Evolutionary conservation across 2,329 filamentous ascomycete genomes (phyloP).

Genomic region (Cercospora sesami): DNA sequence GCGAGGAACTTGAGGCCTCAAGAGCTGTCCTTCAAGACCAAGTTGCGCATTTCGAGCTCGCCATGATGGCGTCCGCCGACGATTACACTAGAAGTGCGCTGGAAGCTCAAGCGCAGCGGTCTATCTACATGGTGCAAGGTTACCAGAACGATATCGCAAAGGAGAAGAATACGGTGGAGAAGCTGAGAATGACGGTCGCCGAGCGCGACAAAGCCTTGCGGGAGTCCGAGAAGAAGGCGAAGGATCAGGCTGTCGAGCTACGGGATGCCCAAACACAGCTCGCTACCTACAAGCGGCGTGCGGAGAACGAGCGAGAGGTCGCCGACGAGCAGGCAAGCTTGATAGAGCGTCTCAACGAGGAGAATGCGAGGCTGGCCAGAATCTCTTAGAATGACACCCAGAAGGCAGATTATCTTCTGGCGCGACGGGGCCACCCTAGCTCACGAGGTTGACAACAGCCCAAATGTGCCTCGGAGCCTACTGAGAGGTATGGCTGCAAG

Average conservation of each 20-base stretch:
- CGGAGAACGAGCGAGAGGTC: not conserved
- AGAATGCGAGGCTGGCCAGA: constrained; percentile 3
- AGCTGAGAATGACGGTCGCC: not conserved
- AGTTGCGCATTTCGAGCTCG: constrained; percentile 11
- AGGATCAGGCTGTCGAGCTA: constrained; percentile 4
- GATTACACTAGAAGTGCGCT: constrained; percentile 15
- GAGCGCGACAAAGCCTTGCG: constrained; percentile 1
- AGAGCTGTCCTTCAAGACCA: constrained; percentile 5
- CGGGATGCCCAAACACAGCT: constrained; percentile 5
- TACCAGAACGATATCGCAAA: constrained; percentile 19
- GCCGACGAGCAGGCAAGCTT: constrained; percentile 19
- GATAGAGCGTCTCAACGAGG: constrained; percentile 16
- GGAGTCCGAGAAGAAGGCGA: constrained; percentile 1
- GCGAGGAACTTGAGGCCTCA: constrained; percentile 5
- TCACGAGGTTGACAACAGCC: not conserved
- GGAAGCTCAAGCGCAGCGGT: constrained; percentile 23
- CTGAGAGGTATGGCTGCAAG: not conserved
- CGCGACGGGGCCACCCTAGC: not conserved
- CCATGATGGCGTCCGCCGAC: constrained; percentile 11
- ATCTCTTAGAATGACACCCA: not conserved
- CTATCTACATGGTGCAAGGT: constrained; percentile 20
- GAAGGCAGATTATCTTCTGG: not conserved
- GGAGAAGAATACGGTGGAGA: constrained; percentile 11
- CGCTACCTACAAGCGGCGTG: not conserved
- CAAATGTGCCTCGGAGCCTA: not conserved